Evolutionary conservation across 768 basidiomycete species (phyloP), one percentile per base, ranked within the genome.

Genomic region (Rhizopogon vesiculosus): DNA sequence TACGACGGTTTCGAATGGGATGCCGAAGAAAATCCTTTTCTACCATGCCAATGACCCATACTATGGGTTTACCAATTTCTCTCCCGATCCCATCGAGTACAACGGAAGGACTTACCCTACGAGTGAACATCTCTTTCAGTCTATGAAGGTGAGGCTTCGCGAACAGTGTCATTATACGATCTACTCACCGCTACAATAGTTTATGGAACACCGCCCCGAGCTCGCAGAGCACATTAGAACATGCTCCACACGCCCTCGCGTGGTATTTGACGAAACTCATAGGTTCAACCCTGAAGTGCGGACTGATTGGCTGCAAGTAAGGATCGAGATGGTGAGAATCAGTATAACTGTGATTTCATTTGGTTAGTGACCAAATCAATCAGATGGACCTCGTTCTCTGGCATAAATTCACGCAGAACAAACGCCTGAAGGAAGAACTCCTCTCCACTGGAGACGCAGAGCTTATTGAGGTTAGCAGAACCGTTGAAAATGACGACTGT

Each of bases 61-160:
- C 58, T 73, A 77, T 51, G 72, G 72, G 13, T 76, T 76, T 61
- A 74, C 76, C 50, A 76, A 76, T 61, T 76, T 76, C 56, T 78
- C 78, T 3, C 61, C 74, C 5, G 73, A 79, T 60, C 62, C 72
- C 4, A 69, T 80, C 31, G 60, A 66, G 19, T 77, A 76, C 56
- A 54, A 60, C 12, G 72, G 74, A 13, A 73, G 69, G 57, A 43
- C 58, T 2, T 79, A 79, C 56, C 74, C 74, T 0, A 79, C 79
- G 9, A 74, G 74, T 45, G 78, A 78, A 58, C 79, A 79, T 58
- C 59, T 80, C 41, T 79, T 76, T 49, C 77, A 79, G 54, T 71
- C 78, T 22, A 67, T 77, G 61, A 78, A 73, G 69, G 72, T 71
- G 44, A 66, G 68, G 13, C 13, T 48, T 48, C 15, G 6, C 18